Evolutionary conservation across 345 rosid genomes (phyloP), one percentile per base, ranked within the genome.

Genomic region (Salix udensis): DNA sequence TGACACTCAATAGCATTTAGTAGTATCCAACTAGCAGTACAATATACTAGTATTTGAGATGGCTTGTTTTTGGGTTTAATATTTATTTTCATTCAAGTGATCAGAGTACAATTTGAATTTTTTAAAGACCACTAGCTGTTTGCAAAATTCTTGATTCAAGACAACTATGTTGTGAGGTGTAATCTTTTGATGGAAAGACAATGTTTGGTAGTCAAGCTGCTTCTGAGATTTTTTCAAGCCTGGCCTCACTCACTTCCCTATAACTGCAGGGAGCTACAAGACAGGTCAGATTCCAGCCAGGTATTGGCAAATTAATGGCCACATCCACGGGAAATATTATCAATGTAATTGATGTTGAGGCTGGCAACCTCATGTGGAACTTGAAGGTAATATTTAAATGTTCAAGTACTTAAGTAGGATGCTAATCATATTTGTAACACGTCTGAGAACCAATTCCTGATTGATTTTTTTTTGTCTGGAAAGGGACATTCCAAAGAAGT

Each of bases 271-370:
- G 77, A 67, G 81, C 79, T 12, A 78, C 82, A 42, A 79, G 66
- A 40, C 77, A 81, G 70, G 81, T 84, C 60, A 76, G 79, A 39
- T 81, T 84, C 72, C 79, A 81, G 69, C 84, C 87, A 69, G 71
- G 11, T 39, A 3, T 18, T 19, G 79, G 81, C 39, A 73, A 74
- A 46, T 71, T 79, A 26, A 42, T 84, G 40, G 87, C 87, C 23
- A 26, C 79, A 60, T 79, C 87, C 18, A 62, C 73, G 1, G 73
- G 75, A 52, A 79, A 84, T 34, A 58, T 14, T 19, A 74, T 81
- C 62, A 76, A 73, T 58, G 42, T 81, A 26, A 50, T 84, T 76
- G 84, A 84, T 44, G 44, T 67, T 61, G 85, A 84, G 78, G 79
- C 75, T 64, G 60, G 37, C 71, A 55, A n/a, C 46, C 28, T 42